Percentiles rank a stretch among this genome's conserved stretches.
Conservation (phyloP, 2,329 filamentous ascomycete genomes). For the Stagonosporopsis cucurbitacearum region DNA sequence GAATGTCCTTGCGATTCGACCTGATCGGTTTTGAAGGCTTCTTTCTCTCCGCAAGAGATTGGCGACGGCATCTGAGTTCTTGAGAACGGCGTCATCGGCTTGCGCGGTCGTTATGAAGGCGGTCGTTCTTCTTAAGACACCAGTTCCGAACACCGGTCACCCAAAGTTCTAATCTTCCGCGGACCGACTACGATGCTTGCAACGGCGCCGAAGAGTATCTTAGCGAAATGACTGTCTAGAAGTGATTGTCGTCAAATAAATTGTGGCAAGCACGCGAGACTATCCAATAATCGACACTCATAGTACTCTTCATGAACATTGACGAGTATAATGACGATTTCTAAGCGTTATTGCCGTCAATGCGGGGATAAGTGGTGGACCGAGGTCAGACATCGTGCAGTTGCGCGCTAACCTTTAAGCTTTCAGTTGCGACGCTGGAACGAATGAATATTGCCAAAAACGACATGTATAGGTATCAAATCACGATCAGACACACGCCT, state of each 20-base stretch:
- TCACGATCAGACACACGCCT: neutral
- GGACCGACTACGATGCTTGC: neutral
- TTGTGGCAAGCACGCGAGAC: neutral
- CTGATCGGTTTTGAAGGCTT: slow-evolving; percentile 17
- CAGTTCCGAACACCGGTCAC: slow-evolving; percentile 6
- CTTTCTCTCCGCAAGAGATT: slow-evolving; percentile 25
- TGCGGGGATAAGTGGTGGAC: slow-evolving; percentile 33
- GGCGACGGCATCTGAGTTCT: slow-evolving; percentile 21
- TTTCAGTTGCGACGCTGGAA: neutral
- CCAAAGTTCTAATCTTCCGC: neutral
- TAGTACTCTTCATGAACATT: neutral
- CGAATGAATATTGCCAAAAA: neutral
- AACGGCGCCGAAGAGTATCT: neutral
- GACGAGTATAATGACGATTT: slow-evolving; percentile 29
- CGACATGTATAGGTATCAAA: neutral
- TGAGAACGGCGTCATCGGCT: neutral
- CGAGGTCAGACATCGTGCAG: slow-evolving; percentile 33
- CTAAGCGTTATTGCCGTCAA: slow-evolving; percentile 29
- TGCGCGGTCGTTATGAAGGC: neutral
- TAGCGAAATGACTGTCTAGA: neutral
- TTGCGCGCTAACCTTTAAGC: slow-evolving; percentile 3
- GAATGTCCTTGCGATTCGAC: slow-evolving; percentile 26
- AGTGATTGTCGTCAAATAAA: neutral
- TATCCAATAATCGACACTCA: neutral
- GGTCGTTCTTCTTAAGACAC: neutral